Base-by-base conservation (phyloP, 1,284 basidiomycete genomes). In the Omphalotus olearius region DNA sequence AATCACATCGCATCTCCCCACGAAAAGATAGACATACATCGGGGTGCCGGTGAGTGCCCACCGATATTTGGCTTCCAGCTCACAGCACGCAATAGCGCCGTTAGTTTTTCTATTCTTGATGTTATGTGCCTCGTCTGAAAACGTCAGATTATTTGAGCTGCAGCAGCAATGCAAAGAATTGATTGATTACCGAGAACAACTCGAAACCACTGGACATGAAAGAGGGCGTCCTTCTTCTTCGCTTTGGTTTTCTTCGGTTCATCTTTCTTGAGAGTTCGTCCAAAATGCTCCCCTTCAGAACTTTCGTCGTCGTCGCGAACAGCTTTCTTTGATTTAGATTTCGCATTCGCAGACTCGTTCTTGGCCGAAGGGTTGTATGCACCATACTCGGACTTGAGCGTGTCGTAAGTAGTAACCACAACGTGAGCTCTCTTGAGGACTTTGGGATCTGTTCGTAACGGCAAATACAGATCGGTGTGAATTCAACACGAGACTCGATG, bases 61-160 rank as follows among this genome's bases (percentile, higher is more conserved):
- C 43, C 91, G 78, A 64, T 81, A 94, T 64, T 90, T 91, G 10
- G 80, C 79, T 35, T 84, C 69, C 9, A 99, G 74, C 1, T 78
- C 87, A 54, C 82, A 91, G 55, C 93, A 95, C 0, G 92, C 93
- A 39, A 85, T 75, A 1, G 91, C 85, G 26, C 81, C 79, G 65
- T 93, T 91, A 0, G 95, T 92, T 30, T 79, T 87, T 53, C 83
- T 76, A 62, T 98, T 97, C 78, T 98, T 98, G 74, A 99, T 98
- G 62, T 91, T 94, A 64, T 99, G 96, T 0, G 96, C 96, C 66
- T 99, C 96, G 63, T 98, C 94, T 93, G 52, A 35, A 20, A 43
- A 45, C 41, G 23, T 26, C 6, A 42, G 14, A 16, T 57, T 9
- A 42, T 33, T 16, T 23, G 43, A 17, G 50, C 35, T 26, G 1